Base-by-base conservation (phyloP, 768 basidiomycete species). In the Astraeus odoratus region DNA sequence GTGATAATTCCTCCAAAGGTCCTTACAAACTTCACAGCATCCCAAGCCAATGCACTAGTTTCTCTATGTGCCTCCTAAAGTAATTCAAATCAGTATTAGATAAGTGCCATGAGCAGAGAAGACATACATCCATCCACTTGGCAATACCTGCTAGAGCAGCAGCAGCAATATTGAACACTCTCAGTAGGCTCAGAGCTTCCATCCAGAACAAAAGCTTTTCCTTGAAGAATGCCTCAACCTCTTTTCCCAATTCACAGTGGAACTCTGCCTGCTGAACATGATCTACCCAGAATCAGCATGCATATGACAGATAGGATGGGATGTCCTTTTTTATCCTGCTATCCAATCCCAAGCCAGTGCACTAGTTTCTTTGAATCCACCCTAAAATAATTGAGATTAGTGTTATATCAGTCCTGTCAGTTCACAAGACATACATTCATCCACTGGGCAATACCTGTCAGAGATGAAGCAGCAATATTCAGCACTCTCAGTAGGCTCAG, bases 181-280 rank as follows among this genome's bases (percentile, higher is more conserved):
- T 43, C n/a, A 43, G 16, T 6, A 33, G 13, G 24, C 16, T 24
- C 12, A 43, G 19, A n/a, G 31, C 42, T 13, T 43, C 42, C n/a
- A 34, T 13, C 42, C 42, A 34, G 8, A 15, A 51, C n/a, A 51
- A 35, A 8, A 47, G 9, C 12, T 42, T 38, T 13, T 50, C 27
- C 9, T 22, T 26, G 20, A 51, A 39, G 26, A 47, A 43, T 15
- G 22, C 5, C 13, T n/a, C n/a, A n/a, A n/a, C n/a, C n/a, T n/a
- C n/a, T n/a, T n/a, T n/a, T n/a, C n/a, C n/a, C n/a, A n/a, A n/a
- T n/a, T n/a, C n/a, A n/a, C n/a, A n/a, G n/a, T 36, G 7, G 29
- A 43, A n/a, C 31, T 13, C 30, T n/a, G n/a, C n/a, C n/a, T n/a
- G n/a, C n/a, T n/a, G n/a, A n/a, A n/a, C n/a, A n/a, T n/a, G n/a